phyloP scores from a whole-genome alignment of 2,329 filamentous ascomycete species.

The Fusarium gaditjirri region DNA sequence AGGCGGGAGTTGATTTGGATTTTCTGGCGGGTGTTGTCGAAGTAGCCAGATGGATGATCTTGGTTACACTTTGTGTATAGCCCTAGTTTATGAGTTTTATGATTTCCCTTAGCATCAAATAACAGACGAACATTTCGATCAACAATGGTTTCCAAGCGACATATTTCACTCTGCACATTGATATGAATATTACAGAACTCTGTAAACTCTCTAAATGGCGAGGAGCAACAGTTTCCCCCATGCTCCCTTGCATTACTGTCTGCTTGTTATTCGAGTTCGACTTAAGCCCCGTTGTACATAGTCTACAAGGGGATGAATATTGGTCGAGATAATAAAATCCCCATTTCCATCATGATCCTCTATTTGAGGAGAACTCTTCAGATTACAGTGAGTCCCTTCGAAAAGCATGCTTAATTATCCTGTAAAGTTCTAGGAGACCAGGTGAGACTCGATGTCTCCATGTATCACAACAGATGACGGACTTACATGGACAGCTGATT shows the following conservation, averaged over 20 bases:
- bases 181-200: background rate
- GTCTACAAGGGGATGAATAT: background rate
- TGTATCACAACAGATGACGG: background rate
- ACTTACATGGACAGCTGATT: background rate
- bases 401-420: background rate
- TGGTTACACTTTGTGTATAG: constrained; percentile 39
- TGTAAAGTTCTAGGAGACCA: background rate
- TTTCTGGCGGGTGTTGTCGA: constrained; percentile 41
- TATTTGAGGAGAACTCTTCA: background rate
- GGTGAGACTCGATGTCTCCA: too few species aligned
- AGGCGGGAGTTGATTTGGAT: constrained; percentile 43
- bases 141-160: background rate
- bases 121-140: constrained; percentile 38
- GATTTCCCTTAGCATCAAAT: constrained; percentile 42
- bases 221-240: background rate
- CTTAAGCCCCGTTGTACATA: background rate
- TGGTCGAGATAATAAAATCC: background rate
- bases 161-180: background rate
- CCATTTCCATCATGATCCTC: background rate
- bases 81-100: constrained; percentile 41
- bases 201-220: background rate
- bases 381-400: too few species aligned
- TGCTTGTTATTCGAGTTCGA: background rate
- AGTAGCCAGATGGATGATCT: constrained; percentile 37
- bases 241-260: background rate